Evolutionary conservation across 768 basidiomycete species (phyloP).

Genomic region (Rubroboletus pulcherrimus): DNA sequence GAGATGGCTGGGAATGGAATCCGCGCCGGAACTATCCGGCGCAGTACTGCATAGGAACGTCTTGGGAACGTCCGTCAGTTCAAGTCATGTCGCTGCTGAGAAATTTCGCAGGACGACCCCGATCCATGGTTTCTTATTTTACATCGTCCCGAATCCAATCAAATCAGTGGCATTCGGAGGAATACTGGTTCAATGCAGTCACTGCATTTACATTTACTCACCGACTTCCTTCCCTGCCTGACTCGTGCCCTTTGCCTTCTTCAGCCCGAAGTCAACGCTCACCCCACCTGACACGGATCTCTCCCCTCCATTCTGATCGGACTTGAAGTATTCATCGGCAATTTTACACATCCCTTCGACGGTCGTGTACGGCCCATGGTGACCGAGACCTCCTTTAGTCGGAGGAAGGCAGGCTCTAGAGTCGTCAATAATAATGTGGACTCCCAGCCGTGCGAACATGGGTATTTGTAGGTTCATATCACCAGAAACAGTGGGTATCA

Average conservation of each 20-base stretch:
- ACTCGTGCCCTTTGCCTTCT: conserved; percentile 27
- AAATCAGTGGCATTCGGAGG: not conserved
- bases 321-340: conserved; percentile 42
- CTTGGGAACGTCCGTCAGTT: no score
- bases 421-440: conserved; percentile 63
- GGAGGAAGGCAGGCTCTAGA: conserved; percentile 55
- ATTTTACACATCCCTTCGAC: conserved; percentile 55
- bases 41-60: no score
- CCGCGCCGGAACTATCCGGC: no score
- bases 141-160: no score
- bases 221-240: conserved; percentile 29
- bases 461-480: conserved; percentile 57
- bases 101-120: no score
- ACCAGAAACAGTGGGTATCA: conserved; percentile 44
- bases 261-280: conserved; percentile 36
- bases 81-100: no score
- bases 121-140: no score
- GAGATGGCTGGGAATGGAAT: no score
- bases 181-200: conserved; percentile 19
- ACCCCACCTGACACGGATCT: conserved; percentile 44
- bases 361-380: conserved; percentile 55
- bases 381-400: conserved; percentile 59
- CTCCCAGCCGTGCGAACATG: conserved; percentile 47
- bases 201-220: conserved; percentile 15
- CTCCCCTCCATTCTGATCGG: conserved; percentile 34